Percentiles rank a stretch among this genome's conserved stretches.
These are phyloP conservation scores for Plasmopara halstedii DNA, from an alignment of 352 stramenopile genomes.

Conservation along the genomic window DNA sequence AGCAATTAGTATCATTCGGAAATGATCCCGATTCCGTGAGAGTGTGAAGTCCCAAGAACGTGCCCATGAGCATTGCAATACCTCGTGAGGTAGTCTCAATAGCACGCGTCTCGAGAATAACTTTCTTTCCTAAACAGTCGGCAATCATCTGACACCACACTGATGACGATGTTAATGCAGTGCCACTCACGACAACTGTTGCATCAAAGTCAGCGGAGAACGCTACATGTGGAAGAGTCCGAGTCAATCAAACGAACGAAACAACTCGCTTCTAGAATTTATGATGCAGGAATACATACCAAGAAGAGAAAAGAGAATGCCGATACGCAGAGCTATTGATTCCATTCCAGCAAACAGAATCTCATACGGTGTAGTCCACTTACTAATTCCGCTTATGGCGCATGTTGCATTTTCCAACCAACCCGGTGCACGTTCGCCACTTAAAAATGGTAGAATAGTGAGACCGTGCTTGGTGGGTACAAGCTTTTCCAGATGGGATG, in stretches of 20 bases:
- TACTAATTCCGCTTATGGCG: conserved; percentile 87
- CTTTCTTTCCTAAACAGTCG: conserved; percentile 63
- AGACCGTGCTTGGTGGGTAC: conserved; percentile 58
- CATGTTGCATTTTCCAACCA: conserved; percentile 87
- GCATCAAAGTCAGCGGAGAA: conserved; percentile 44
- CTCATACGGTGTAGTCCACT: conserved; percentile 84
- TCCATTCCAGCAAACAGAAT: conserved; percentile 88
- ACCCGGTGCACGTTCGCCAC: conserved; percentile 89
- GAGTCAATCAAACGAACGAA: neutral
- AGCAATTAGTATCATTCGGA: conserved; percentile 3
- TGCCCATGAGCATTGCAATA: conserved; percentile 64
- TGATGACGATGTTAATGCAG: conserved; percentile 65
- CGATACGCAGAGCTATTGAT: conserved; percentile 86
- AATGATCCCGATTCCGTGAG: conserved; percentile 34
- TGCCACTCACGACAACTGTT: conserved; percentile 68
- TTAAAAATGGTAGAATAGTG: conserved; percentile 89
- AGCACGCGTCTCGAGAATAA: conserved; percentile 54
- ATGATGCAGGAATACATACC: conserved; percentile 25
- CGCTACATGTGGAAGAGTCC: conserved; percentile 5
- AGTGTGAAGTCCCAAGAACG: conserved; percentile 50
- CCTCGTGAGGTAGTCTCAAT: conserved; percentile 81
- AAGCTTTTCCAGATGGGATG: conserved; percentile 38
- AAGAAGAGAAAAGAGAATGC: conserved; percentile 77
- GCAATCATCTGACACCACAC: conserved; percentile 86
- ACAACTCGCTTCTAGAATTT: neutral